These are phyloP conservation scores for Globisporangium middletonii DNA, from an alignment of 352 stramenopile genomes.

Conservation along the genomic window DNA sequence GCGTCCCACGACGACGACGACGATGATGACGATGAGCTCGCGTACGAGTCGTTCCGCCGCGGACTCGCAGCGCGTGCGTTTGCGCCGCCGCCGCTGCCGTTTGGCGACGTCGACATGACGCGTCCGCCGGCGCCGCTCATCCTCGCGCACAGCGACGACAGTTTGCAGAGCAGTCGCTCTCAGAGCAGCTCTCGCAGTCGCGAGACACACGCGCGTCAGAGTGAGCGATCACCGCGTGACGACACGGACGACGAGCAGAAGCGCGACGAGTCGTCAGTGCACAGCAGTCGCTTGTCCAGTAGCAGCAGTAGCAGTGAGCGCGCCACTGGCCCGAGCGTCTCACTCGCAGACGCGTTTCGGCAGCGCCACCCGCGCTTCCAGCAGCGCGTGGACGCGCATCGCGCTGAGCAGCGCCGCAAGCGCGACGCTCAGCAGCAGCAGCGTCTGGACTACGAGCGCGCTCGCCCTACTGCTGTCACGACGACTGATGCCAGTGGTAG, in stretches of 20 bases:
- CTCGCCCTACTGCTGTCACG: background rate
- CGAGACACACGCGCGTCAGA: conserved; percentile 2
- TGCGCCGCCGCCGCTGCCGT: conserved; percentile 21
- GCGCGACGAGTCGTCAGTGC: conserved; percentile 6
- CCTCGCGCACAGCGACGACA: background rate
- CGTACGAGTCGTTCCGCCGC: conserved; percentile 11
- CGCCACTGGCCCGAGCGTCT: conserved; percentile 7
- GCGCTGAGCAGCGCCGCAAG: conserved; percentile 26
- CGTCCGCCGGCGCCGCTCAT: conserved; percentile 12
- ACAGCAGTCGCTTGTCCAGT: conserved; percentile 11
- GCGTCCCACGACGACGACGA: background rate
- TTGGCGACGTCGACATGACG: conserved; percentile 41
- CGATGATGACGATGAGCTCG: conserved; percentile 11
- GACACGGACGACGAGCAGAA: conserved; percentile 25
- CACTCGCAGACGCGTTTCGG: conserved; percentile 58
- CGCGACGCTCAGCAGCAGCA: conserved; percentile 13
- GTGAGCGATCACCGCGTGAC: background rate
- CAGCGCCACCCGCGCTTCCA: conserved; percentile 51
- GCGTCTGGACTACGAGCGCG: conserved; percentile 3
- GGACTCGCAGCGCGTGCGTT: conserved; percentile 15
- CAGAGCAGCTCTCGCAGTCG: conserved; percentile 1
- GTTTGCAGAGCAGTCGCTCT: background rate
- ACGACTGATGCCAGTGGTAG: background rate
- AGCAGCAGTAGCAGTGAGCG: background rate
- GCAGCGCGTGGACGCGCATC: conserved; percentile 17